phyloP scores from a whole-genome alignment of 2,329 filamentous ascomycete species.

The Claviceps monticola region DNA sequence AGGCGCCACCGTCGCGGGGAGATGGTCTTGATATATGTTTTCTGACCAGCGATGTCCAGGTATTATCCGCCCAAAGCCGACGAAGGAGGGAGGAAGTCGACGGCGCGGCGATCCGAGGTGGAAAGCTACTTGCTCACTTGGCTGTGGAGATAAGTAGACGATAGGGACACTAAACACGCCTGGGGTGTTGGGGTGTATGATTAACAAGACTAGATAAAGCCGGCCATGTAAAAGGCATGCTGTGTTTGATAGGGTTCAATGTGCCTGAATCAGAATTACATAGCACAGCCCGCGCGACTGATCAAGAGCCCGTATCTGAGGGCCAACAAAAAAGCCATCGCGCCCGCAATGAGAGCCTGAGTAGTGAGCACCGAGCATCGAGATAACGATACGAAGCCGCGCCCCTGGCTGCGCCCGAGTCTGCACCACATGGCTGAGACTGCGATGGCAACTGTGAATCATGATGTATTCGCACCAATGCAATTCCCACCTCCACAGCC shows the following conservation, averaged over 20 bases:
- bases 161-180: background rate
- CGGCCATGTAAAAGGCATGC: background rate
- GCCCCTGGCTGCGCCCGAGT: background rate
- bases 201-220: background rate
- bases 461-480: too few relatives aligned
- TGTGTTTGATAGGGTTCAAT: background rate
- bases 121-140: constrained; percentile 2
- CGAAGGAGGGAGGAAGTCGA: constrained; percentile 4
- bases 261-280: background rate
- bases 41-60: background rate
- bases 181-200: constrained; percentile 1
- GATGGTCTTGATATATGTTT: constrained; percentile 6
- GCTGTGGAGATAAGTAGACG: constrained; percentile 6
- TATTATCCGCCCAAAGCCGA: constrained; percentile 6
- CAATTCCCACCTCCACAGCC: too few relatives aligned
- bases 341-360: background rate
- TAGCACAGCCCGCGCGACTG: background rate
- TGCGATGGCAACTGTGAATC: background rate
- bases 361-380: background rate
- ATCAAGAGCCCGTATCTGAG: background rate
- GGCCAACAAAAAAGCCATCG: background rate
- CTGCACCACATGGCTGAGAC: background rate
- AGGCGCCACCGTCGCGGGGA: background rate
- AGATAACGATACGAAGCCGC: background rate
- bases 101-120: constrained; percentile 4